These are phyloP conservation scores for Colletotrichum melonis DNA, from an alignment of 2,329 filamentous ascomycete genomes.

Conservation along the genomic window DNA sequence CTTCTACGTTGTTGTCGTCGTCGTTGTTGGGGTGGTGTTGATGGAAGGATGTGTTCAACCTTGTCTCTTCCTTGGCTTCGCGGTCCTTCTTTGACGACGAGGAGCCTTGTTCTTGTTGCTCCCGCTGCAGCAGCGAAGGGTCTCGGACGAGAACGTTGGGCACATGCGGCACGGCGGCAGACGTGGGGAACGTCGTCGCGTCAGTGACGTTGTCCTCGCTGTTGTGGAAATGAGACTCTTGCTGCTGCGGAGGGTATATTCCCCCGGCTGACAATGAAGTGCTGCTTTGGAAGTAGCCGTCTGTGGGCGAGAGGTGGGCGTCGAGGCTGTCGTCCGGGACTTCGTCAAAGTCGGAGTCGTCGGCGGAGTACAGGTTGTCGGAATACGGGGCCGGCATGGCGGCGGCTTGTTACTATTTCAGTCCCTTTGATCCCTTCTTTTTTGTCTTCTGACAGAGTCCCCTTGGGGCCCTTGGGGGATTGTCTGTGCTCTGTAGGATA, in stretches of 20 bases:
- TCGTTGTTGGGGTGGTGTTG: not conserved
- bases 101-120: constrained; percentile 37
- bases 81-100: constrained; percentile 50
- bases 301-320: constrained; percentile 57
- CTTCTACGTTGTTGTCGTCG: too few species aligned
- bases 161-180: constrained; percentile 54
- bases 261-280: constrained; percentile 45
- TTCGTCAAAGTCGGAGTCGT: constrained; percentile 31
- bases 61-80: constrained; percentile 56
- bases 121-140: constrained; percentile 54
- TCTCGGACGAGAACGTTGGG: constrained; percentile 62
- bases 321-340: constrained; percentile 40
- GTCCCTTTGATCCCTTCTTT: not conserved
- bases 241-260: constrained; percentile 38
- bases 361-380: constrained; percentile 41
- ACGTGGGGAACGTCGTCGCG: constrained; percentile 39
- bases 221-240: constrained; percentile 11
- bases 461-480: not conserved
- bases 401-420: constrained; percentile 36
- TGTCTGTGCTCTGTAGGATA: not conserved
- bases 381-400: constrained; percentile 60
- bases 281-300: constrained; percentile 60
- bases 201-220: constrained; percentile 36
- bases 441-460: not conserved
- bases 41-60: constrained; percentile 41